Evolutionary conservation across 148 eudicot genomes (phyloP), one percentile per base, ranked within the genome.

Genomic region (Rhododendron ovatum): DNA sequence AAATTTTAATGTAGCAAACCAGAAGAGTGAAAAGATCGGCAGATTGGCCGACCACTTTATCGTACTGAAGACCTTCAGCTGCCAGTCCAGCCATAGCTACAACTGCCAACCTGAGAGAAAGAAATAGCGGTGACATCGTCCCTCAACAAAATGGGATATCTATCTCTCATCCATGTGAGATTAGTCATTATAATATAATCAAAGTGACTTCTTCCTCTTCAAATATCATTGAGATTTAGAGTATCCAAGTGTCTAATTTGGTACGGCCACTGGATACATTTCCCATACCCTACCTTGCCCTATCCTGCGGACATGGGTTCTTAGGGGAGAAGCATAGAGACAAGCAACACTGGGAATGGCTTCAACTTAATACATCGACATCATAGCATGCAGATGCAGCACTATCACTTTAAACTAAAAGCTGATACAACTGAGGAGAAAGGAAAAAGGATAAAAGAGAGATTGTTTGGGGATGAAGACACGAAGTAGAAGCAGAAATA

Each of bases 81-180:
- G 99, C 99, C 77, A 97, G 89, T 87, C 99, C 99, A 88, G 98
- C 98, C 99, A 97, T 95, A 65, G 98, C 91, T 82, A 97, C 95
- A 76, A 94, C 98, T 24, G 99, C 95, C 85, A 97, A 91, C 90
- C 98, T 96, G 90, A 82, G 69, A 81, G 84, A 78, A 83, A 33
- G 20, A 80, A 84, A 28, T 9, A 18, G 17, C 1, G 47, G 37
- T 20, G 75, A 20, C 69, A 63, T 55, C 17, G 22, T 55, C 61
- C 1, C 5, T 55, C 22, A 55, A 55, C 22, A 65, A 65, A 33
- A 71, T 30, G 76, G 76, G 39, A 71, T 71, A 14, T 33, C 76
- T 33, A 3, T 33, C 18, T 71, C 75, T 69, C 35, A 5, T 71
- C 2, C 41, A 71, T 71, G 41, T 71, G 41, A 71, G 76, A 71